A percentile compares a stretch with the other conserved stretches of the same genome.
phyloP scores from a whole-genome alignment of 2,329 filamentous ascomycete species.

The Diplodia mutila region DNA sequence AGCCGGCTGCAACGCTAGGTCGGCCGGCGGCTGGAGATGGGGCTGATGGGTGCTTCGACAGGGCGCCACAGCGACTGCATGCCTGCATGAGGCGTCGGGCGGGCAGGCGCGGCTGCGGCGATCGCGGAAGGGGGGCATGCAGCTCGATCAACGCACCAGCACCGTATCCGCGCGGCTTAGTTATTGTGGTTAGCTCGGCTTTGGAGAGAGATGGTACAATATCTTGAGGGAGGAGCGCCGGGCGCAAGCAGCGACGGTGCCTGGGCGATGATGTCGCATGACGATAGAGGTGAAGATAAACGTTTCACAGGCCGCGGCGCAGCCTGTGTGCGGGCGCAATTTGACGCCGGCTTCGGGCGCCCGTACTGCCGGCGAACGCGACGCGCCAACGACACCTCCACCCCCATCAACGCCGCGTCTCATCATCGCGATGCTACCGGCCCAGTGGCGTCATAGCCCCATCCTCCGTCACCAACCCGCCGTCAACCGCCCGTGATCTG shows the following conservation, averaged over 20 bases:
- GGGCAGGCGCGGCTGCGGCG: conserved; percentile 3
- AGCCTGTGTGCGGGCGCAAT: background rate
- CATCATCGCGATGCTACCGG: background rate
- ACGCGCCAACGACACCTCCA: conserved; percentile 1
- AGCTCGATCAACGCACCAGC: conserved; percentile 4
- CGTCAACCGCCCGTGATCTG: background rate
- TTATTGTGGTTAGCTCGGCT: background rate
- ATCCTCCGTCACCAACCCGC: background rate
- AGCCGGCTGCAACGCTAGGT: background rate
- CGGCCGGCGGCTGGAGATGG: background rate
- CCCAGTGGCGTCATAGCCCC: conserved; percentile 8
- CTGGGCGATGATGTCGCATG: background rate
- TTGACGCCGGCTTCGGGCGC: conserved; percentile 1
- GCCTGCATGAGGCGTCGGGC: background rate
- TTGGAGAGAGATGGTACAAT: background rate
- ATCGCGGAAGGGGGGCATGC: conserved; percentile 2
- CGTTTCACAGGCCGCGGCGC: conserved; percentile 13
- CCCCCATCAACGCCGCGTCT: background rate
- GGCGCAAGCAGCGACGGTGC: background rate
- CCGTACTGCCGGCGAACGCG: background rate
- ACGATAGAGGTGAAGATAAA: conserved; percentile 18
- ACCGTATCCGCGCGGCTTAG: background rate
- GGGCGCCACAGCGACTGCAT: background rate
- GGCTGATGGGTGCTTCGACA: background rate
- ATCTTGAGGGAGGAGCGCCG: background rate